A percentile compares a stretch with the other conserved stretches of the same genome.
phyloP scores from a whole-genome alignment of 371 early-diverging fungal species.

The Rhizomucor pusillus region DNA sequence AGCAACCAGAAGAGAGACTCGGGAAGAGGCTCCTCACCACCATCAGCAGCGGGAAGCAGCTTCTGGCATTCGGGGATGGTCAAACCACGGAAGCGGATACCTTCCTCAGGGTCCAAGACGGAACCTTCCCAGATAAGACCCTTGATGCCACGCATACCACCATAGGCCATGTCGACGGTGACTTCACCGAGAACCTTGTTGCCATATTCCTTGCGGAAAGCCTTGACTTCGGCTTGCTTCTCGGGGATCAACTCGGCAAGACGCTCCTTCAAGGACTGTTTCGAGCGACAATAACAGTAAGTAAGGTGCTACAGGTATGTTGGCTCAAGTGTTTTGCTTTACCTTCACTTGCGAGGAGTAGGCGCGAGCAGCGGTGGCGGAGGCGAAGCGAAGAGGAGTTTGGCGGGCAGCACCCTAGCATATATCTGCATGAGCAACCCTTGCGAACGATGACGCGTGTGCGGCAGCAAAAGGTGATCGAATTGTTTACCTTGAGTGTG shows the following conservation, averaged over 20 bases:
- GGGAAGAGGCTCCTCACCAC: constrained; percentile 92
- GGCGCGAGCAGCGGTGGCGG: constrained; percentile 38
- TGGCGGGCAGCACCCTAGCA: constrained; percentile 23
- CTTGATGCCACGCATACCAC: constrained; percentile 99
- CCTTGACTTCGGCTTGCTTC: constrained; percentile 93
- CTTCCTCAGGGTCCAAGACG: constrained; percentile 96
- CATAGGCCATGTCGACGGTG: constrained; percentile 97
- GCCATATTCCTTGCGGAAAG: constrained; percentile 88
- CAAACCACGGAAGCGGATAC: constrained; percentile 96
- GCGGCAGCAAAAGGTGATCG: background rate
- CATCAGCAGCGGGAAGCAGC: constrained; percentile 83
- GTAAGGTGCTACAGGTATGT: background rate
- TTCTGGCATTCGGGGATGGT: constrained; percentile 97
- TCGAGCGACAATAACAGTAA: background rate
- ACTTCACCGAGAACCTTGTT: constrained; percentile 88
- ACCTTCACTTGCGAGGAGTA: constrained; percentile 49
- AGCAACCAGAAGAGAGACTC: constrained; percentile 98
- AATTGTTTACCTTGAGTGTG: constrained; percentile 30
- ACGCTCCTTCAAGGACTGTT: constrained; percentile 86
- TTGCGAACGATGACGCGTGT: background rate
- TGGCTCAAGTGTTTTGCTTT: constrained; percentile 1
- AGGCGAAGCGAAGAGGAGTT: constrained; percentile 32
- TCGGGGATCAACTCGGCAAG: constrained; percentile 91
- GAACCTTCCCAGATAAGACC: constrained; percentile 98
- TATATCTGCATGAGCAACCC: constrained; percentile 1